A percentile compares a stretch with the other conserved stretches of the same genome.
Evolutionary conservation across 2,329 filamentous ascomycete genomes (phyloP).

Genomic region (Coleophoma crateriformis): DNA sequence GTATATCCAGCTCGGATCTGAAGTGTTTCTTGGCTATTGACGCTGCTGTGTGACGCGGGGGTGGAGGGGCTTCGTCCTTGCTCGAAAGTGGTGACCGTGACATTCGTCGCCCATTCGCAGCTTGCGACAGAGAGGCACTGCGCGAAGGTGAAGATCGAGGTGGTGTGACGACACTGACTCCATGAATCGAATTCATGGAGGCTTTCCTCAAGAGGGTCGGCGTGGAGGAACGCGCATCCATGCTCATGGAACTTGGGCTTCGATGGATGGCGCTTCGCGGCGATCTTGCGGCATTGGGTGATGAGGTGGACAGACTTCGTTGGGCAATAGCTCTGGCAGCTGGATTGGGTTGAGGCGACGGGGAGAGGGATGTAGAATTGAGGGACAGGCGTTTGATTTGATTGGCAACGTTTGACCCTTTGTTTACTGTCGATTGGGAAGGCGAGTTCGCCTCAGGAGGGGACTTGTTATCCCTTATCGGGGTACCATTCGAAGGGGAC

Average conservation of each 20-base stretch:
- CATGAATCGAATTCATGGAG: slow-evolving; percentile 36
- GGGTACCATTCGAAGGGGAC: not conserved
- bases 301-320: slow-evolving; percentile 9
- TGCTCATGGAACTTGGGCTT: slow-evolving; percentile 27
- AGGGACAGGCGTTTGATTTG: slow-evolving; percentile 37
- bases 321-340: not conserved
- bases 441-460: not conserved
- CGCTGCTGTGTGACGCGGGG: slow-evolving; percentile 40
- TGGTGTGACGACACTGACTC: slow-evolving; percentile 28
- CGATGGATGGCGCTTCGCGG: slow-evolving; percentile 22
- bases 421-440: slow-evolving; percentile 9
- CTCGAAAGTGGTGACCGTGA: slow-evolving; percentile 31
- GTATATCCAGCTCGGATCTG: slow-evolving; percentile 23
- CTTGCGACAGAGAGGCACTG: slow-evolving; percentile 35
- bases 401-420: slow-evolving; percentile 11
- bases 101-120: slow-evolving; percentile 27
- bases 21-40: slow-evolving; percentile 30
- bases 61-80: slow-evolving; percentile 24
- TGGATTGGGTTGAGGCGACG: not conserved
- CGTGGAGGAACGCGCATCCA: slow-evolving; percentile 32
- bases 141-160: slow-evolving; percentile 30
- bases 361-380: not conserved
- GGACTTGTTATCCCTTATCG: not conserved
- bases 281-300: slow-evolving; percentile 16
- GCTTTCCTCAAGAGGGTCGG: slow-evolving; percentile 34